Percentiles rank a stretch among this genome's conserved stretches.
Conservation (phyloP, 2,329 filamentous ascomycete genomes). For the Monilinia laxa region DNA sequence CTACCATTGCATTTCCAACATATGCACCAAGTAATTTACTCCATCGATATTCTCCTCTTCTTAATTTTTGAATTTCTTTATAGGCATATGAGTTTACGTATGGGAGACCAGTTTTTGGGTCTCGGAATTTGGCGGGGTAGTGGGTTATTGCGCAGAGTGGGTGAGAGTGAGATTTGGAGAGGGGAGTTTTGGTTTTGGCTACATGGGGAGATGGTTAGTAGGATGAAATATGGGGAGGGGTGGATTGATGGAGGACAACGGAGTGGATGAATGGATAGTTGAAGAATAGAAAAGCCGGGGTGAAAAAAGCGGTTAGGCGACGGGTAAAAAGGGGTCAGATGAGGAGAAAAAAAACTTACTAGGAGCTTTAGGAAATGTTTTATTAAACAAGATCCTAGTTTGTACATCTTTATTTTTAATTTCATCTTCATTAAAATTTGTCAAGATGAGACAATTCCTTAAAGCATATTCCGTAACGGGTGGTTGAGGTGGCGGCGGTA, state of each 20-base stretch:
- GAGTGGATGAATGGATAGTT: neutral
- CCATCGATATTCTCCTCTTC: constrained; percentile 76
- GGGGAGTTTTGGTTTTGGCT: constrained; percentile 23
- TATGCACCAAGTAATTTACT: constrained; percentile 79
- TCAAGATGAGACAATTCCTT: constrained; percentile 58
- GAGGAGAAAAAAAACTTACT: constrained; percentile 43
- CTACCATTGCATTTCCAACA: constrained; percentile 64
- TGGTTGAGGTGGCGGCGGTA: constrained; percentile 28
- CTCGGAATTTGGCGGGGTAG: constrained; percentile 76
- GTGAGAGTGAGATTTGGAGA: constrained; percentile 28
- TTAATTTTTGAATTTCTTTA: constrained; percentile 73
- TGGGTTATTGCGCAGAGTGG: constrained; percentile 77
- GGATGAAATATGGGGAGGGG: no score
- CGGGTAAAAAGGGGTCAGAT: neutral
- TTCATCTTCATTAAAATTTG: constrained; percentile 53
- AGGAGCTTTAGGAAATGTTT: constrained; percentile 47
- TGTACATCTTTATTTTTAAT: constrained; percentile 54
- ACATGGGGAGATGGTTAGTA: neutral
- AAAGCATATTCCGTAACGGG: constrained; percentile 50
- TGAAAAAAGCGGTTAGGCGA: neutral
- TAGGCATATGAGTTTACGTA: constrained; percentile 81
- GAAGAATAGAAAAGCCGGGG: neutral
- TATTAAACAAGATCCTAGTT: constrained; percentile 56
- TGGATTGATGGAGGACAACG: no score
- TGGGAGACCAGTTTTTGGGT: constrained; percentile 78